A percentile compares a stretch with the other conserved stretches of the same genome.
Evolutionary conservation across 73 alveolate species (phyloP).

Genomic region (Diophrys appendiculata): DNA sequence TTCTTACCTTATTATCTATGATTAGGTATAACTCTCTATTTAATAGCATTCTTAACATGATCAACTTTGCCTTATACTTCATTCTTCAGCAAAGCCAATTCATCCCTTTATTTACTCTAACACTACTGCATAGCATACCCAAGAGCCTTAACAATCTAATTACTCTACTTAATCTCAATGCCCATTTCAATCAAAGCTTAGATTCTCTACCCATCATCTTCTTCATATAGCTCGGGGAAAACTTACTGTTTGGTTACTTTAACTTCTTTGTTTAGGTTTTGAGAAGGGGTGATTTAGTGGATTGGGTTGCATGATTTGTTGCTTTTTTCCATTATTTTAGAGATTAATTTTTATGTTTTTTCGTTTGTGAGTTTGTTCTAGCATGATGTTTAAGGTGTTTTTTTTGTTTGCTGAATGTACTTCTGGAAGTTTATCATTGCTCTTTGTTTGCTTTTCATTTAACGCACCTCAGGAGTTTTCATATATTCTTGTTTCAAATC

Average conservation of each 20-base stretch:
- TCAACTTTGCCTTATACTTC: not conserved
- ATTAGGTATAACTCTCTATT: not conserved
- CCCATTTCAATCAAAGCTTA: not conserved
- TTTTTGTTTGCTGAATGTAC: too few species aligned
- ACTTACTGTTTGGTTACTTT: not conserved
- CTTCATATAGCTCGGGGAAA: too few species aligned
- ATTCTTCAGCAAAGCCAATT: not conserved
- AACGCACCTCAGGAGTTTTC: too few species aligned
- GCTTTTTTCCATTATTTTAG: not conserved
- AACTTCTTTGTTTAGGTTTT: not conserved
- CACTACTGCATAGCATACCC: not conserved
- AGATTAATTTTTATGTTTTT: too few species aligned
- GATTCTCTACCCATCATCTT: not conserved
- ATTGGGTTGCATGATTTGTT: not conserved
- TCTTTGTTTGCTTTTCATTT: too few species aligned
- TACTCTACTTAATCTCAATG: not conserved
- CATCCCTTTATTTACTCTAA: not conserved
- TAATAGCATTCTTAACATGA: not conserved
- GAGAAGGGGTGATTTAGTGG: too few species aligned
- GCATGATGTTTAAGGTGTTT: not conserved
- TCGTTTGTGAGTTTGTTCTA: not conserved
- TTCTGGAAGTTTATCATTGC: too few species aligned
- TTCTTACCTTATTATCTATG: not conserved
- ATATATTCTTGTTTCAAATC: not conserved
- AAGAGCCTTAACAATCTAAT: not conserved